Evolutionary conservation across 306 rosid genomes (phyloP), one percentile per base, ranked within the genome.

Genomic region (Cucurbita ficifolia): DNA sequence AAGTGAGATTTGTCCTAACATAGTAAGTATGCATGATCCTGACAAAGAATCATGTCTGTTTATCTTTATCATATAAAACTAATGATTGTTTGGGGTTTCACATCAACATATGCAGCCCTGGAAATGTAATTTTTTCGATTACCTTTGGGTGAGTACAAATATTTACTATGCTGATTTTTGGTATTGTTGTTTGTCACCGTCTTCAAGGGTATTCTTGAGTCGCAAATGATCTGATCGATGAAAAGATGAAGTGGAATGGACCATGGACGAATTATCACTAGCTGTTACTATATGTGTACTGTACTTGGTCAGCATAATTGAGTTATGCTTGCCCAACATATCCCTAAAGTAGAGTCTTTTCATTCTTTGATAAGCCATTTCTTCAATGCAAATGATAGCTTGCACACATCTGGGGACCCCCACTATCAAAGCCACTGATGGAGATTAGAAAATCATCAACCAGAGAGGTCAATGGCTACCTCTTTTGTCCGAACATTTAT

Each of bases 381-480:
- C 43, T 77, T 65, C 73, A 12, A 42, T 77, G 82, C 84, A 84
- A 88, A 84, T 80, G 83, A 85, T 81, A 79, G 78, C 75, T 73
- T 79, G 82, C 81, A 53, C 77, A 76, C 77, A 74, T 76, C 67
- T 72, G 82, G 88, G 88, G 82, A 89, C 87, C 86, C 79, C 82
- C 80, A 85, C 88, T 88, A 86, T 84, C 75, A 81, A 84, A 85
- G 81, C 87, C 91, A 87, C 82, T 76, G 74, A 78, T 77, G 72
- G 76, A 79, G 81, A 86, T 76, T 82, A 79, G 86, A 86, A 67
- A 77, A n/a, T 84, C 88, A 83, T 78, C 85, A 45, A 55, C 60
- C 38, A 62, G 70, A 59, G 42, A 64, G 76, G 70, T 68, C 73
- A 75, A 61, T 75, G 62, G 72, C 53, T 33, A 22, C 35, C 21